Evolutionary conservation across 2,329 filamentous ascomycete species (phyloP), one percentile per base, ranked within the genome.

Genomic region (Talaromyces sp.): DNA sequence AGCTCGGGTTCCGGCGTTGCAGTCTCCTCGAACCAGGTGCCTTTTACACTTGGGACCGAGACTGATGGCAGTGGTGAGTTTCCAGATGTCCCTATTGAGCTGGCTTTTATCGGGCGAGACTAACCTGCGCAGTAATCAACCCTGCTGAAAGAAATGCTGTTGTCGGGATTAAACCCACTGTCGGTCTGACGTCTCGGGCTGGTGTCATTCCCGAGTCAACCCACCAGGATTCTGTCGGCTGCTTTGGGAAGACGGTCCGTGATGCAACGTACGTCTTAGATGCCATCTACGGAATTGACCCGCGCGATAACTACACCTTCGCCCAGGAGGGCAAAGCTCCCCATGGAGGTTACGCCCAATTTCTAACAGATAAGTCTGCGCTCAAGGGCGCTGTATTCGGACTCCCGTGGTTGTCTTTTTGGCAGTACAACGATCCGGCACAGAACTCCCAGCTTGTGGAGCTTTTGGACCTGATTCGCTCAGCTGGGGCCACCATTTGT

Each of bases 161-260:
- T 1, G 88, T 92, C 1, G 89, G 89, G 3, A 83, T 92, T 71
- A 92, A 92, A 74, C 88, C 89, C 1, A 92, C 88, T 1, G 87
- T 92, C 6, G 89, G 89, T 0, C 73, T 91, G 57, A 91, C 88
- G 0, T 90, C 88, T 9, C 78, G 88, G 17, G 80, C 76, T 22
- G 85, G 80, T 19, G 82, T 88, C 30, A 81, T 92, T 36, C 90
- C 89, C 0, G 87, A 89, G 68, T 84, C 81, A 11, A 77, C 83
- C 60, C 84, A 89, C 67, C 86, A 89, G 67, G 90, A 92, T 68
- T 86, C 84, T 0, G 83, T 92, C 0, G 90, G 89, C 2, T 78
- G 82, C 0, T 86, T 93, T 68, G 88, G 83, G 0, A 83, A 84
- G 22, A 90, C 85, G 0, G 85, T 92, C 7, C 78, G 80, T n/a